Conservation (phyloP, 805 yeast genomes). For the Candida sphagnicola region DNA sequence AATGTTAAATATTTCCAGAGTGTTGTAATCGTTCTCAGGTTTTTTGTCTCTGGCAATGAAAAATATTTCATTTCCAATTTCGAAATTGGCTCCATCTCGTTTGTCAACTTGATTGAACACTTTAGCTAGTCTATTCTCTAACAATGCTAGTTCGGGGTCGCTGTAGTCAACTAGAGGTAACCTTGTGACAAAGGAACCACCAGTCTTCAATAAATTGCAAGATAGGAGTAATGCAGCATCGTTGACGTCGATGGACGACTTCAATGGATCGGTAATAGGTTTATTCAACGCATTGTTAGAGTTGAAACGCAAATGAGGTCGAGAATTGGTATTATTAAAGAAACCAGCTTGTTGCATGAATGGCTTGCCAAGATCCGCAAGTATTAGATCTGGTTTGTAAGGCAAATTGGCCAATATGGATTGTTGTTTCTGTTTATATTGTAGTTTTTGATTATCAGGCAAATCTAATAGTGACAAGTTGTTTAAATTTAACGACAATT, state of each 20-base stretch:
- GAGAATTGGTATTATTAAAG: constrained; percentile 30
- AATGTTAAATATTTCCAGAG: constrained; percentile 1
- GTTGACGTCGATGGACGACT: constrained; percentile 34
- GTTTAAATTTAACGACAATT: not conserved
- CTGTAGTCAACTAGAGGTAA: constrained; percentile 18
- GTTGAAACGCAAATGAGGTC: constrained; percentile 29
- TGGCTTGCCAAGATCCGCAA: constrained; percentile 34
- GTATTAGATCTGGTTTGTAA: constrained; percentile 32
- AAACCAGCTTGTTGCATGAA: constrained; percentile 34
- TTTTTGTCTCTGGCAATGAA: constrained; percentile 25
- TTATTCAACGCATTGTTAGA: constrained; percentile 22
- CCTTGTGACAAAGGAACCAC: constrained; percentile 30
- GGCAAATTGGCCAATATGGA: constrained; percentile 6
- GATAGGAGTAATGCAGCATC: constrained; percentile 34
- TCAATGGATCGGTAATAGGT: constrained; percentile 20
- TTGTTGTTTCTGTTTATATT: not conserved
- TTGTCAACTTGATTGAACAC: constrained; percentile 25
- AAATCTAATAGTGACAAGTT: constrained; percentile 1
- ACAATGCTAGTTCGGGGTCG: constrained; percentile 27
- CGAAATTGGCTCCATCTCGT: constrained; percentile 6
- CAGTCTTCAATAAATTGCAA: constrained; percentile 23
- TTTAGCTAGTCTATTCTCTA: constrained; percentile 17
- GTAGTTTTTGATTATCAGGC: not conserved
- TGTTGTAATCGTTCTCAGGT: constrained; percentile 9
- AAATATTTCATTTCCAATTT: constrained; percentile 16